A percentile compares a stretch with the other conserved stretches of the same genome.
phyloP scores from a whole-genome alignment of 345 rosid species.

The Eucalyptus marginata region DNA sequence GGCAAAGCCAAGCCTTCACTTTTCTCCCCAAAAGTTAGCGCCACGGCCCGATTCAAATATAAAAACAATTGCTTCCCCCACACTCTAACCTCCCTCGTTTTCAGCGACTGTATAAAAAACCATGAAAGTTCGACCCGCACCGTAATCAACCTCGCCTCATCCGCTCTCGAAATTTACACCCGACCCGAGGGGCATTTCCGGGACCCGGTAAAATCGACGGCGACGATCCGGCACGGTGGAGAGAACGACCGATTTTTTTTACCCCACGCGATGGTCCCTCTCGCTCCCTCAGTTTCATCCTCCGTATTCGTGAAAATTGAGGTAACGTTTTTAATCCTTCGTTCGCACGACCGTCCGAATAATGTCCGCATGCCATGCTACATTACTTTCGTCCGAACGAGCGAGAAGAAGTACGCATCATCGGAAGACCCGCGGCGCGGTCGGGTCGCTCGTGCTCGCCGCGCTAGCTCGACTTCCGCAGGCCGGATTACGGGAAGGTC shows the following conservation, averaged over 20 bases:
- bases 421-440: neutral
- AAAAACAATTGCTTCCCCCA: neutral
- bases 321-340: neutral
- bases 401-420: neutral
- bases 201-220: neutral
- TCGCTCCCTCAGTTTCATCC: neutral
- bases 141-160: neutral
- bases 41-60: neutral
- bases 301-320: neutral
- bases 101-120: neutral
- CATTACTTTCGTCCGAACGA: neutral
- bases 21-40: neutral
- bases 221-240: neutral
- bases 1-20: neutral
- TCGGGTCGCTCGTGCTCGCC: neutral
- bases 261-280: neutral
- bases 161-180: neutral
- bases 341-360: neutral
- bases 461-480: neutral
- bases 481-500: neutral
- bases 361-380: neutral
- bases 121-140: neutral
- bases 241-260: neutral
- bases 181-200: neutral
- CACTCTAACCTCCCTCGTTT: neutral